Conservation (phyloP, 2,329 filamentous ascomycete species). For the Fusarium sp. region DNA sequence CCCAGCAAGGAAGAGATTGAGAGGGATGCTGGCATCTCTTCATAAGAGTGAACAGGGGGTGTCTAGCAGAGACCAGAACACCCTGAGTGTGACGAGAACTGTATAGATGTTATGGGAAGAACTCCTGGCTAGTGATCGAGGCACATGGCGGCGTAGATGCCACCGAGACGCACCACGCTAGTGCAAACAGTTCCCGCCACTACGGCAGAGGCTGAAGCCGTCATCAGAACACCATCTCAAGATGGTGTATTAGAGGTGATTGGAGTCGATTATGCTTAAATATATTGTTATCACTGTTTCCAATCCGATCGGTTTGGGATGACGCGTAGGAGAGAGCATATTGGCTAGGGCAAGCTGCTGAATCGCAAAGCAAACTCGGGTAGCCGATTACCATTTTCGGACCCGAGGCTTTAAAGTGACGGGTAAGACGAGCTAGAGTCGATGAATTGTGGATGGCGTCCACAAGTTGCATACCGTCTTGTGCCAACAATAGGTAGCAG, state of each 20-base stretch:
- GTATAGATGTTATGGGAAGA: neutral
- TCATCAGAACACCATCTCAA: neutral
- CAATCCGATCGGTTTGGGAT: neutral
- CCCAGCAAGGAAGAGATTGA: constrained; percentile 61
- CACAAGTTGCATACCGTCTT: too few relatives aligned
- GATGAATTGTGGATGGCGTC: neutral
- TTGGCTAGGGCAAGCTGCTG: neutral
- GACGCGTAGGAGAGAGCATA: too few relatives aligned
- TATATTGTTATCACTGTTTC: neutral
- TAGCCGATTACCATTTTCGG: neutral
- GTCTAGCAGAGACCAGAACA: neutral
- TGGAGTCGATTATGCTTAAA: neutral
- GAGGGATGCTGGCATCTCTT: constrained; percentile 51
- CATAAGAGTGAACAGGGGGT: neutral
- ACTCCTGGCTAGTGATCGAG: neutral
- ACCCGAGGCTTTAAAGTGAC: neutral
- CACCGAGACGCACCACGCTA: neutral
- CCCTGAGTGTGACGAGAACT: neutral
- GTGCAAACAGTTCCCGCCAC: neutral
- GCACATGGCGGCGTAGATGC: neutral
- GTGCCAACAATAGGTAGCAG: neutral
- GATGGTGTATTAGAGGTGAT: neutral
- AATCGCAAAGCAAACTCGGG: neutral
- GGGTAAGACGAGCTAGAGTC: neutral
- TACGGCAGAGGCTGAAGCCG: neutral